Base-by-base conservation (phyloP, 129 eudicot genomes). In the Sambucus nigra region DNA sequence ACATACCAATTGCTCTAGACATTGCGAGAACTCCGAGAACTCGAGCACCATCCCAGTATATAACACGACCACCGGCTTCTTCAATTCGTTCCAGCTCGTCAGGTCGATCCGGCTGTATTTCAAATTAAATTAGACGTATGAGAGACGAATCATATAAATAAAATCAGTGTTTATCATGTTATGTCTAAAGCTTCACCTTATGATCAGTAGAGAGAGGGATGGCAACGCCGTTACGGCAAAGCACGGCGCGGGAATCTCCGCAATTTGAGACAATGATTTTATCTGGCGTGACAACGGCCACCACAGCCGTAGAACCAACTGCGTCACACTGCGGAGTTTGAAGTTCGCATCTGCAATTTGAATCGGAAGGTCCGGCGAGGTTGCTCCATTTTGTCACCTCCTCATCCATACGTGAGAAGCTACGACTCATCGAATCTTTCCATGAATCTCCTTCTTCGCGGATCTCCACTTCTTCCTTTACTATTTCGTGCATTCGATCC, bases 281-380 rank as follows among this genome's bases (percentile, higher is more conserved):
- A 10, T 79, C 84, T 13, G 88, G 74, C 1, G 93, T 60, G 10
- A 89, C 83, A 0, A 91, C 74, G 3, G 95, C 83, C 19, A 91
- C 99, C 6, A 91, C 99, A 8, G 99, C 94, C 1, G 99, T 91
- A 14, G 99, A 91, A 60, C 99, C 99, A 4, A 91, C 99, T 32
- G 94, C 95, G 42, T 91, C 99, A 59, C 95, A 79, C 82, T 82
- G 89, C 7, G 99, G 99, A 1, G 95, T 82, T 66, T 68, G 91
- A 2, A 91, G 89, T 55, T 91, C 95, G 46, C 98, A 89, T 20
- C 95, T 68, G 64, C 99, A 91, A 12, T 47, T 50, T 7, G 80
- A 68, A 55, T 59, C 59, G 1, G 71, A 25, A 8, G n/a, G 56
- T 9, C 33, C 71, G 18, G 41, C 69, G 7, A 8, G 39, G 32